Conservation (phyloP, 257 asterid genomes). For the Cinchona pubescens region DNA sequence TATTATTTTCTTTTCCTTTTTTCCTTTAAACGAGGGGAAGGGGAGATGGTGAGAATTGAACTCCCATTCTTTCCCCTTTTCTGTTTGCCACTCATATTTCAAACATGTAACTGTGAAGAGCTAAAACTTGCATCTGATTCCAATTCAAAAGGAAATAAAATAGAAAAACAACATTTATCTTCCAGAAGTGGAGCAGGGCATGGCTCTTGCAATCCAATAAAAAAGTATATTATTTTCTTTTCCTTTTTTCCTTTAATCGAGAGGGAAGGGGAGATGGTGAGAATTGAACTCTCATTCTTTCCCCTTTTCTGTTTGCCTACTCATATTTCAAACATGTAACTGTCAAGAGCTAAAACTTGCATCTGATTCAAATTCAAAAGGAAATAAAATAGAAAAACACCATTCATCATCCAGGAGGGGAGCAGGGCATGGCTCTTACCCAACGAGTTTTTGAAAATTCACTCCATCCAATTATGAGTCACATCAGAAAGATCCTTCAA, state of each 20-base stretch:
- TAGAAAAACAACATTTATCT: neutral
- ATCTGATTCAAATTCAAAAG: neutral
- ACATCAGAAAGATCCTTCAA: constrained; percentile 96
- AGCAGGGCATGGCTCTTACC: constrained; percentile 45
- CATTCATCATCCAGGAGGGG: neutral
- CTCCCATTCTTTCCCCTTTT: too few relatives aligned
- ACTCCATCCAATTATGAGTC: constrained; percentile 94
- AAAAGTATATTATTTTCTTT: too few relatives aligned
- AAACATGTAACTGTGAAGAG: neutral
- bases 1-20: neutral
- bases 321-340: neutral
- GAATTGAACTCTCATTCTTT: too few relatives aligned
- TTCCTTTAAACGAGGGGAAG: too few relatives aligned
- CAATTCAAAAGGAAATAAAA: neutral
- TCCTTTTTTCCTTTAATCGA: too few relatives aligned
- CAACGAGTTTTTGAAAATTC: constrained; percentile 84
- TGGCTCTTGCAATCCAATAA: too few relatives aligned
- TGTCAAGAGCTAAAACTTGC: neutral
- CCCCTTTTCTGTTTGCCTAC: neutral
- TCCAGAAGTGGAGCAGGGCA: constrained; percentile 1
- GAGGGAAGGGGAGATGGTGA: too few relatives aligned
- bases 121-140: neutral
- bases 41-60: too few relatives aligned
- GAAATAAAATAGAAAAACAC: neutral
- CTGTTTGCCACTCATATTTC: neutral